Percentiles rank a stretch among this genome's conserved stretches.
Conservation (phyloP, 495 filamentous ascomycete genomes). For the Talaromyces trachyspermus region DNA sequence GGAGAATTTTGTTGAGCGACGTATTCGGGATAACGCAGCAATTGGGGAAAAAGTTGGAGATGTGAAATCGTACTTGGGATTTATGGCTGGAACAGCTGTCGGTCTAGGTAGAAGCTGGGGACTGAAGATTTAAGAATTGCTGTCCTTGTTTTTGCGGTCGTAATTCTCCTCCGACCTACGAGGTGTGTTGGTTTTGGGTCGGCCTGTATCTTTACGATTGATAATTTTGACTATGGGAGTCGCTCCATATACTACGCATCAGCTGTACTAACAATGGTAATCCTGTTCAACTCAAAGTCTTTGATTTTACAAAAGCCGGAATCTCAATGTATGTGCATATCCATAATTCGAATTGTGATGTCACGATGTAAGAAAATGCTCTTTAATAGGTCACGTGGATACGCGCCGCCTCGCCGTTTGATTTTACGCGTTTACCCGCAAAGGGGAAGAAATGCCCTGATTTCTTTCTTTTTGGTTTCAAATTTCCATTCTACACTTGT, state of each 20-base stretch:
- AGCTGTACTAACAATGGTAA: too few relatives aligned
- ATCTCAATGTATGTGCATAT: too few relatives aligned
- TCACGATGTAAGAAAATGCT: constrained; percentile 1
- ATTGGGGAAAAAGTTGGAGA: constrained; percentile 52
- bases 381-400: constrained; percentile 18
- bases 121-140: constrained; percentile 32
- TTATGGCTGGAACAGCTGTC: constrained; percentile 53
- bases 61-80: constrained; percentile 67
- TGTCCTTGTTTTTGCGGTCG: too few relatives aligned
- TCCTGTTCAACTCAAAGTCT: too few relatives aligned
- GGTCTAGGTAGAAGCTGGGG: constrained; percentile 40
- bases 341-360: not conserved
- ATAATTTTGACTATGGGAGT: too few relatives aligned
- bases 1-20: constrained; percentile 65
- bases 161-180: not conserved
- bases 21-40: constrained; percentile 60
- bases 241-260: not conserved
- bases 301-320: too few relatives aligned
- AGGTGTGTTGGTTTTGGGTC: not conserved
- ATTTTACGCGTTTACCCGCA: constrained; percentile 10
- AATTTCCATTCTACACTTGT: too few relatives aligned
- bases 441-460: too few relatives aligned
- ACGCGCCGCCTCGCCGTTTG: constrained; percentile 4
- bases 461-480: not conserved
- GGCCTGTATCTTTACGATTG: not conserved